phyloP scores from a whole-genome alignment of 768 basidiomycete genomes.

The Naganishia onofrii region DNA sequence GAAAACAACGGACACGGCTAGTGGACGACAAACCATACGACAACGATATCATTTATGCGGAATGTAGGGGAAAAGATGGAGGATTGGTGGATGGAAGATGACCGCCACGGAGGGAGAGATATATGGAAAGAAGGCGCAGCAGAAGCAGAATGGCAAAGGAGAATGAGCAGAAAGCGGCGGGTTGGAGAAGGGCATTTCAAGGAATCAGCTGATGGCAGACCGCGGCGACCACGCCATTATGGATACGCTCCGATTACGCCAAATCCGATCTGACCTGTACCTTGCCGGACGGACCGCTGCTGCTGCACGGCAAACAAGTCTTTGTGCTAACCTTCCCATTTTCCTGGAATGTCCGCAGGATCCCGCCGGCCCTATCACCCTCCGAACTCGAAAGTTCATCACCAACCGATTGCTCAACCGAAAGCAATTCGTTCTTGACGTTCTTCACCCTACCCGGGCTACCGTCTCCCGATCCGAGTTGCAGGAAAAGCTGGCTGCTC shows the following conservation, averaged over 20 bases:
- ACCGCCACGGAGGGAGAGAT: neutral
- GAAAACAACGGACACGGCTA: neutral
- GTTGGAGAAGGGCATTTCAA: neutral
- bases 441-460: constrained; percentile 79
- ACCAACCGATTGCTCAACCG: constrained; percentile 96
- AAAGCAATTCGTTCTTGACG: constrained; percentile 81
- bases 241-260: too few relatives aligned
- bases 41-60: neutral
- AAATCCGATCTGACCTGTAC: neutral
- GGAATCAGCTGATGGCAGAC: neutral
- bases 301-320: neutral
- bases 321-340: neutral
- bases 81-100: neutral
- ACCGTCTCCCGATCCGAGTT: constrained; percentile 92
- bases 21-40: too few relatives aligned
- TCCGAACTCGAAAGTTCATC: constrained; percentile 98
- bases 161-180: neutral
- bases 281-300: neutral
- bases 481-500: constrained; percentile 79
- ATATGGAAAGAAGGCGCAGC: neutral
- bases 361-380: constrained; percentile 71
- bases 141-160: neutral
- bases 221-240: too few relatives aligned
- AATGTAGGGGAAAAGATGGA: neutral
- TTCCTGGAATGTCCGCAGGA: constrained; percentile 34